Evolutionary conservation across 2,329 filamentous ascomycete species (phyloP).

Genomic region (Stachybotrys chartarum): DNA sequence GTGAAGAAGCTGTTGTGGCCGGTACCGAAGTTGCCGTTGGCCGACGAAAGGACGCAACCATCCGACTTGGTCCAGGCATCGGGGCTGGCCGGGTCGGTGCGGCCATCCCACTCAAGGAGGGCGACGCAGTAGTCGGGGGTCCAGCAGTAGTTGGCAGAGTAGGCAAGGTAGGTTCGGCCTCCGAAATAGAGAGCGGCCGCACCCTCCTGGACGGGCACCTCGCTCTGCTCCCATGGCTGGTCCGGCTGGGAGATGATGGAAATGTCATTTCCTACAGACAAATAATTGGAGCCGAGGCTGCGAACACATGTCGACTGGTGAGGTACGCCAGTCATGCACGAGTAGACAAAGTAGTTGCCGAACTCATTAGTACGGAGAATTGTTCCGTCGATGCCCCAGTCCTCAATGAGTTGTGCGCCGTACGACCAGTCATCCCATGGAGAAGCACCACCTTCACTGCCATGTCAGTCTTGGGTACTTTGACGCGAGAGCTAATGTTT

Average conservation of each 20-base stretch:
- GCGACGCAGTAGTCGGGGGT: constrained; percentile 46
- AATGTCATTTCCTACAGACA: constrained; percentile 32
- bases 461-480: not conserved
- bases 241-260: constrained; percentile 44
- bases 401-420: constrained; percentile 34
- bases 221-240: constrained; percentile 41
- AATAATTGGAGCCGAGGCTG: constrained; percentile 30
- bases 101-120: constrained; percentile 44
- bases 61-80: constrained; percentile 43
- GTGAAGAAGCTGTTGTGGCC: constrained; percentile 53
- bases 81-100: constrained; percentile 34
- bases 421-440: constrained; percentile 47
- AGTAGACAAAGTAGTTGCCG: constrained; percentile 47
- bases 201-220: constrained; percentile 47
- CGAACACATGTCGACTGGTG: constrained; percentile 31
- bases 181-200: constrained; percentile 45
- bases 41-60: constrained; percentile 42
- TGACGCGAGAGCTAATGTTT: too few relatives aligned
- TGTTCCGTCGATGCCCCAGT: constrained; percentile 48
- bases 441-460: constrained; percentile 34
- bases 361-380: constrained; percentile 38
- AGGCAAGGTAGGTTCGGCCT: constrained; percentile 45
- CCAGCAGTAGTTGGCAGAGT: constrained; percentile 51
- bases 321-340: constrained; percentile 37
- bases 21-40: constrained; percentile 50